Evolutionary conservation across 1,284 basidiomycete genomes (phyloP).

Genomic region (Tremellales sp.): DNA sequence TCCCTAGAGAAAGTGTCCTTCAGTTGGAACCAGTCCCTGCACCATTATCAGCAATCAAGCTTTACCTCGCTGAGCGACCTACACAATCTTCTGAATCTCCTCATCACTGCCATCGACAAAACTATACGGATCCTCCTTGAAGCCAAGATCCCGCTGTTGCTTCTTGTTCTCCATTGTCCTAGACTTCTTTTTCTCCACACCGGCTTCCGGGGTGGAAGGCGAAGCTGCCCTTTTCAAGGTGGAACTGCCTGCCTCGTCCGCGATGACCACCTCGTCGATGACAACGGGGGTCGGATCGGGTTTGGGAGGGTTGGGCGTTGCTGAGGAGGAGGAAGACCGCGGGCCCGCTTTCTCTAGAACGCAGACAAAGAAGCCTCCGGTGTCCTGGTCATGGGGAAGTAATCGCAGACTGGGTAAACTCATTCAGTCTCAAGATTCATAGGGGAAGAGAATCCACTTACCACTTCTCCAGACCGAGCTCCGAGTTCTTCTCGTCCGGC

Average conservation of each 20-base stretch:
- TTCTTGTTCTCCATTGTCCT: conserved; percentile 26
- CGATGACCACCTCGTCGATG: conserved; percentile 14
- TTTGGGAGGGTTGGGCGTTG: conserved; percentile 4
- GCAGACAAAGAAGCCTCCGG: conserved; percentile 95
- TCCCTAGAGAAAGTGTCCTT: conserved; percentile 56
- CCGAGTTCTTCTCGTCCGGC: conserved; percentile 65
- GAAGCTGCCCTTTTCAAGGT: conserved; percentile 25
- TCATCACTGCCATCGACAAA: conserved; percentile 70
- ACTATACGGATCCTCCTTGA: conserved; percentile 88
- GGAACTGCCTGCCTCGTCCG: conserved; percentile 21
- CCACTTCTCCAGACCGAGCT: conserved; percentile 67
- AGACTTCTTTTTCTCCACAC: conserved; percentile 8
- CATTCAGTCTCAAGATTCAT: background rate
- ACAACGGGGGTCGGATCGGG: conserved; percentile 4
- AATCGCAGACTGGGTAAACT: conserved; percentile 64
- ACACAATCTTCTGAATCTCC: conserved; percentile 55
- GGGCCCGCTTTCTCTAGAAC: conserved; percentile 61
- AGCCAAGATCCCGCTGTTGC: conserved; percentile 53
- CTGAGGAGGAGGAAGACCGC: conserved; percentile 8
- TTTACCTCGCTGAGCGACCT: background rate
- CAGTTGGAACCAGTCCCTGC: conserved; percentile 71
- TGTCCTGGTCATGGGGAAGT: conserved; percentile 94
- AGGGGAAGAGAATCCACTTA: conserved; percentile 47
- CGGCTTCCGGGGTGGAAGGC: conserved; percentile 18
- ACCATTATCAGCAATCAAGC: background rate